Conservation (phyloP, 352 stramenopile genomes). For the Plasmopara halstedii region DNA sequence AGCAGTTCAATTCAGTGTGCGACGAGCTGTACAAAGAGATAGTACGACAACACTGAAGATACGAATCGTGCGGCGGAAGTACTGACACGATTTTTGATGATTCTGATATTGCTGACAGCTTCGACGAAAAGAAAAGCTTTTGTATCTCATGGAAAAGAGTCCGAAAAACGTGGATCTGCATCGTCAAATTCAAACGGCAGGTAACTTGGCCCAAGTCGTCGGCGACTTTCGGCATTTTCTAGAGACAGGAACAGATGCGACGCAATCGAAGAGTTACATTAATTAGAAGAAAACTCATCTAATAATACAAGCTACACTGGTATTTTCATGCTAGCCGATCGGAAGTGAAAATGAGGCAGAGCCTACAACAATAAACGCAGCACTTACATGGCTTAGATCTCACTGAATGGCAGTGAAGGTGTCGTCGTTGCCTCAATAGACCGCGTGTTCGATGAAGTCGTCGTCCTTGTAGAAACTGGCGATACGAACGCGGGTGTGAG, state of each 20-base stretch:
- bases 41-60: conserved; percentile 23
- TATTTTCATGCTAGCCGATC: conserved; percentile 25
- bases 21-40: conserved; percentile 87
- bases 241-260: conserved; percentile 45
- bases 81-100: conserved; percentile 6
- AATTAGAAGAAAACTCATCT: background rate
- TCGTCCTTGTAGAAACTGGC: conserved; percentile 5
- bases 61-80: background rate
- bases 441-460: conserved; percentile 11
- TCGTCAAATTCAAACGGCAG: conserved; percentile 79
- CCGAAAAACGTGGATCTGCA: conserved; percentile 80
- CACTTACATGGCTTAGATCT: conserved; percentile 20
- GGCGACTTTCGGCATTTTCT: conserved; percentile 79
- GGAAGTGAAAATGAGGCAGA: conserved; percentile 18
- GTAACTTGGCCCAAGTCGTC: conserved; percentile 76
- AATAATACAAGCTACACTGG: background rate
- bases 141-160: conserved; percentile 81
- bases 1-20: conserved; percentile 84
- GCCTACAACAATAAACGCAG: conserved; percentile 16
- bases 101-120: conserved; percentile 30
- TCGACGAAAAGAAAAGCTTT: conserved; percentile 70
- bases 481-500: conserved; percentile 35
- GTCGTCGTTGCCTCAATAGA: conserved; percentile 12
- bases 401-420: conserved; percentile 21
- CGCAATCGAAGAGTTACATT: conserved; percentile 11